Conservation (phyloP, 768 basidiomycete genomes). For the Austroboletus eburneus region DNA sequence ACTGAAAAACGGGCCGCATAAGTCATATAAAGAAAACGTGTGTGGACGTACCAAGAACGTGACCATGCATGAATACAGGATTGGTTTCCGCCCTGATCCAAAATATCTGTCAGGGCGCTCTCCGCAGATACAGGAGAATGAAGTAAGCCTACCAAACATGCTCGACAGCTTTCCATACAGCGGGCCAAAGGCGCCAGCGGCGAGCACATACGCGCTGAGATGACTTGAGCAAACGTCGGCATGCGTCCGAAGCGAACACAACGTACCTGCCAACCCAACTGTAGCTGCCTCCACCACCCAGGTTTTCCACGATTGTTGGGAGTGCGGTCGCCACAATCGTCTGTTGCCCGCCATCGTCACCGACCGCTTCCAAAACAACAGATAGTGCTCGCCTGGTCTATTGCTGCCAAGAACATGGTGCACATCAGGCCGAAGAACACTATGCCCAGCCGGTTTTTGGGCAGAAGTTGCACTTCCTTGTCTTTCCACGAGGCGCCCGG, state of each 20-base stretch:
- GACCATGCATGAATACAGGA: slow-evolving; percentile 61
- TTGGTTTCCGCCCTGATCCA: slow-evolving; percentile 56
- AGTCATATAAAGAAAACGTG: not conserved
- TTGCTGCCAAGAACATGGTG: slow-evolving; percentile 38
- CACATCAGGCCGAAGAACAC: slow-evolving; percentile 31
- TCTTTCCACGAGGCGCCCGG: slow-evolving; percentile 17
- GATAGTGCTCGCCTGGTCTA: slow-evolving; percentile 48
- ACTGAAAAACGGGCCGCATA: slow-evolving; percentile 37
- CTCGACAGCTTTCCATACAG: slow-evolving; percentile 79
- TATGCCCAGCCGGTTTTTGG: slow-evolving; percentile 1
- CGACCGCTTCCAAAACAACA: not conserved
- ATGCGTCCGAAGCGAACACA: not conserved
- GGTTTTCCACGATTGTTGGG: slow-evolving; percentile 63
- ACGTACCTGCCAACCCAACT: slow-evolving; percentile 71
- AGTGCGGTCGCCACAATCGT: slow-evolving; percentile 73
- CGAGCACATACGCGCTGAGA: slow-evolving; percentile 69
- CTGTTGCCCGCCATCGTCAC: slow-evolving; percentile 17
- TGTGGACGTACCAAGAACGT: slow-evolving; percentile 56
- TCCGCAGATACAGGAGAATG: not conserved
- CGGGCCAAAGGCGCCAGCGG: slow-evolving; percentile 62
- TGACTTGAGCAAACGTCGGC: not conserved
- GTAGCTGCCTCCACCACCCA: slow-evolving; percentile 60
- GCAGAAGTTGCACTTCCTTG: slow-evolving; percentile 17
- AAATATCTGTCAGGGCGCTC: slow-evolving; percentile 19
- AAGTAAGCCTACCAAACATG: slow-evolving; percentile 32